A percentile compares a stretch with the other conserved stretches of the same genome.
These are phyloP conservation scores for Boechera stricta DNA, from an alignment of 345 rosid genomes.

Conservation along the genomic window DNA sequence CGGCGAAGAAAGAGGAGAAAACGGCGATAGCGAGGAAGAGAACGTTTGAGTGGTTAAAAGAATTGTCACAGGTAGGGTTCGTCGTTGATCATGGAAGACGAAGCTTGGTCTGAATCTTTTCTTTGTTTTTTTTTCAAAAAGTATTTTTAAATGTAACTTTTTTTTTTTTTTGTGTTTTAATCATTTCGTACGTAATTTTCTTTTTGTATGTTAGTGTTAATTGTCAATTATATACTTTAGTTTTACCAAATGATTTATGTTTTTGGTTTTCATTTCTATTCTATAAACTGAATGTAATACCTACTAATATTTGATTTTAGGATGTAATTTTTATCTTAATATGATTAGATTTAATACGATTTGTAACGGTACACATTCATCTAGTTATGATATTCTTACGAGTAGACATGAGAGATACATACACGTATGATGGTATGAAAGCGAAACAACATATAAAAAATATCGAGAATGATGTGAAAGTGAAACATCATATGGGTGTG, in stretches of 20 bases:
- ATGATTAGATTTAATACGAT: background rate
- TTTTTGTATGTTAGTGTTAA: constrained; percentile 43
- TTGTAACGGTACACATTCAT: background rate
- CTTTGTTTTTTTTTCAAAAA: constrained; percentile 17
- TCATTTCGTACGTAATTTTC: constrained; percentile 36
- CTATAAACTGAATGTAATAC: background rate
- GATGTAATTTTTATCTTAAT: background rate
- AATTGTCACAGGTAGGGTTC: constrained; percentile 67
- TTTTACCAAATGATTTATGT: background rate
- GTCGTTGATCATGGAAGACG: constrained; percentile 50
- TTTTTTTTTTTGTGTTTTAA: constrained; percentile 9
- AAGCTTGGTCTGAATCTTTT: constrained; percentile 45
- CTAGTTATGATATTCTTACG: background rate
- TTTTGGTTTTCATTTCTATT: background rate
- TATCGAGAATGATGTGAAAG: constrained; percentile 43
- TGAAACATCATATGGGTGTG: constrained; percentile 39
- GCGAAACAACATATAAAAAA: constrained; percentile 33
- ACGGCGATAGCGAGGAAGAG: constrained; percentile 68
- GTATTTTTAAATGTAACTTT: background rate
- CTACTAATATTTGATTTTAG: background rate
- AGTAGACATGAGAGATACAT: constrained; percentile 10
- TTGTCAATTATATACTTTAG: constrained; percentile 29
- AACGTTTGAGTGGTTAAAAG: constrained; percentile 88
- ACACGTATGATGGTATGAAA: constrained; percentile 31
- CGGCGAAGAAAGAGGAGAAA: constrained; percentile 57